Percentiles rank a stretch among this genome's conserved stretches.
Evolutionary conservation across 176 grass and related monocot genomes (phyloP).

Genomic region (Triticum aestivum): DNA sequence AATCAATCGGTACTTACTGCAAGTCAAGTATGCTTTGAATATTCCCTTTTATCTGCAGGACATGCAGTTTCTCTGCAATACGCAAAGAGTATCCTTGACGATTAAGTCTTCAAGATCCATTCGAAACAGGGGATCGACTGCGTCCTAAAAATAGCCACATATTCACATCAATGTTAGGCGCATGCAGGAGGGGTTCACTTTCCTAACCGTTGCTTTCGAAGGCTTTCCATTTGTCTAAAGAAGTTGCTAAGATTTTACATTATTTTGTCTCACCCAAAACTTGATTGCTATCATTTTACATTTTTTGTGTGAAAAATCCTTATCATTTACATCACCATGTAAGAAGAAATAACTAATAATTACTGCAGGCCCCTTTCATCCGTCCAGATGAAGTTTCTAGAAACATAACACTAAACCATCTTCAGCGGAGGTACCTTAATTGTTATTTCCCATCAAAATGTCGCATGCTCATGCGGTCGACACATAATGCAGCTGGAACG

Average conservation of each 20-base stretch:
- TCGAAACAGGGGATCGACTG: neutral
- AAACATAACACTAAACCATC: neutral
- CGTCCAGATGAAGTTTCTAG: too few species aligned
- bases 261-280: too few species aligned
- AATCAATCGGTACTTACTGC: neutral
- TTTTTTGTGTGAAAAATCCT: too few species aligned
- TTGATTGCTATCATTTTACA: too few species aligned
- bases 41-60: neutral
- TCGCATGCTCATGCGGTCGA: neutral
- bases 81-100: neutral
- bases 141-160: neutral
- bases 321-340: too few species aligned
- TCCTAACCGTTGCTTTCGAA: too few species aligned
- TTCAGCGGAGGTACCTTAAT: neutral
- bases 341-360: too few species aligned
- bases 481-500: neutral
- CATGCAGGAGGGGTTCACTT: too few species aligned
- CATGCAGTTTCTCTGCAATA: neutral
- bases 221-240: neutral
- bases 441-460: neutral
- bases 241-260: too few species aligned
- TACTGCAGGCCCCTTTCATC: too few species aligned
- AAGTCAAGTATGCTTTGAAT: neutral
- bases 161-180: conserved; percentile 12
- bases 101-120: neutral